Evolutionary conservation across 257 asterid genomes (phyloP).

Genomic region (Handroanthus guayacan): DNA sequence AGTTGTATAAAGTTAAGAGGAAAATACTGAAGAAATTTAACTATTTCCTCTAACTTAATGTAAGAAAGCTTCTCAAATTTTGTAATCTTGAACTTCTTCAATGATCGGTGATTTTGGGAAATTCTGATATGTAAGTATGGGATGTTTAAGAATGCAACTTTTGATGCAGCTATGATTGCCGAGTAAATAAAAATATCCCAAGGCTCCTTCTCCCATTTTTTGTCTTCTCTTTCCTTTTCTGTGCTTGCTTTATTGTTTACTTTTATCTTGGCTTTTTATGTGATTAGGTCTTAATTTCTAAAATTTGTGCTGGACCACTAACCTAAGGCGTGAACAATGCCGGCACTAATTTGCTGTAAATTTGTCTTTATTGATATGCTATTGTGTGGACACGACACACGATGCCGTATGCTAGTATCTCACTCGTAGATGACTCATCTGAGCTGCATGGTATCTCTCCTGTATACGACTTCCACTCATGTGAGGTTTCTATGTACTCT

Average conservation of each 20-base stretch:
- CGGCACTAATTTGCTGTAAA: slow-evolving; percentile 27
- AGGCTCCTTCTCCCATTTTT: not conserved
- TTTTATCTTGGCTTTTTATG: too few relatives aligned
- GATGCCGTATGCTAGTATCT: slow-evolving; percentile 35
- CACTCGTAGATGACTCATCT: slow-evolving; percentile 13
- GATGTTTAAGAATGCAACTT: slow-evolving; percentile 5
- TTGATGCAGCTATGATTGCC: not conserved
- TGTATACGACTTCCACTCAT: too few relatives aligned
- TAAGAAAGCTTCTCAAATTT: not conserved
- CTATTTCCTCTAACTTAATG: not conserved
- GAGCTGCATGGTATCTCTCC: slow-evolving; percentile 3
- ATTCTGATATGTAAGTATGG: not conserved
- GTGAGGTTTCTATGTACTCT: too few relatives aligned
- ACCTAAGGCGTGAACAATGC: slow-evolving; percentile 2
- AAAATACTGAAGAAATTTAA: not conserved
- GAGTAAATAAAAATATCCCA: not conserved
- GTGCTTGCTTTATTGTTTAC: too few relatives aligned
- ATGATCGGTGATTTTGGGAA: slow-evolving; percentile 2
- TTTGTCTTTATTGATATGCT: slow-evolving; percentile 22
- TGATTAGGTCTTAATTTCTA: not conserved
- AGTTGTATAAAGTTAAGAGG: not conserved
- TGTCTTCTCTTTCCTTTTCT: not conserved
- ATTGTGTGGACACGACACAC: slow-evolving; percentile 40
- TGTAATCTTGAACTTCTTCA: not conserved
- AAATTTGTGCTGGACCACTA: not conserved